Evolutionary conservation across 1,284 basidiomycete genomes (phyloP).

Genomic region (Microbotryum violaceum): DNA sequence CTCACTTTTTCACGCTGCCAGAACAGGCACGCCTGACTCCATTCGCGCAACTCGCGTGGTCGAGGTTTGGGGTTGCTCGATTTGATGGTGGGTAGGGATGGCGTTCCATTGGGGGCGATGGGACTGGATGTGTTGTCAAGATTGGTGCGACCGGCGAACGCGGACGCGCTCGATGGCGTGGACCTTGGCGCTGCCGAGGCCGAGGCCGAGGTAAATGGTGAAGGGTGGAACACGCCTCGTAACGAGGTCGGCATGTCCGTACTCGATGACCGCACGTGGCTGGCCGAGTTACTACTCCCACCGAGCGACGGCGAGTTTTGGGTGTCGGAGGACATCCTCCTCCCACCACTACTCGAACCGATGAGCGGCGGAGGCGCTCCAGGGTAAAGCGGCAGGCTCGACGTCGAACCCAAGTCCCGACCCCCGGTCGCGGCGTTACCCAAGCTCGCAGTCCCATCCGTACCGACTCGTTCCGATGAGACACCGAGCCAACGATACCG

Average conservation of each 20-base stretch:
- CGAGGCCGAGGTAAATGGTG: neutral
- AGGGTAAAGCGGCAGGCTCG: conserved; percentile 10
- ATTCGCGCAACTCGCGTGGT: conserved; percentile 25
- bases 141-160: neutral
- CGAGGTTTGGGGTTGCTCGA: neutral
- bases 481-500: neutral
- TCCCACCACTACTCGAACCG: neutral
- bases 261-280: conserved; percentile 4
- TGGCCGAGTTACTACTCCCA: neutral
- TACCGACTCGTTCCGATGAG: neutral
- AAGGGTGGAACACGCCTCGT: neutral
- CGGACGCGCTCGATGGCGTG: neutral
- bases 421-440: neutral
- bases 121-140: neutral
- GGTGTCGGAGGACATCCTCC: neutral
- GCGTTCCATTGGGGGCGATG: conserved; percentile 3
- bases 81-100: neutral
- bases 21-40: conserved; percentile 28
- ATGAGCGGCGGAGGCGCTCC: conserved; percentile 5
- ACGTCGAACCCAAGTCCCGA: neutral
- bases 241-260: neutral
- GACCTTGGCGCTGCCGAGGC: neutral
- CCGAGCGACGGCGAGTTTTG: neutral
- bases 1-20: conserved; percentile 14
- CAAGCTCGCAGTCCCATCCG: neutral